Conservation (phyloP, 768 basidiomycete species). For the Trametes coccinea region DNA sequence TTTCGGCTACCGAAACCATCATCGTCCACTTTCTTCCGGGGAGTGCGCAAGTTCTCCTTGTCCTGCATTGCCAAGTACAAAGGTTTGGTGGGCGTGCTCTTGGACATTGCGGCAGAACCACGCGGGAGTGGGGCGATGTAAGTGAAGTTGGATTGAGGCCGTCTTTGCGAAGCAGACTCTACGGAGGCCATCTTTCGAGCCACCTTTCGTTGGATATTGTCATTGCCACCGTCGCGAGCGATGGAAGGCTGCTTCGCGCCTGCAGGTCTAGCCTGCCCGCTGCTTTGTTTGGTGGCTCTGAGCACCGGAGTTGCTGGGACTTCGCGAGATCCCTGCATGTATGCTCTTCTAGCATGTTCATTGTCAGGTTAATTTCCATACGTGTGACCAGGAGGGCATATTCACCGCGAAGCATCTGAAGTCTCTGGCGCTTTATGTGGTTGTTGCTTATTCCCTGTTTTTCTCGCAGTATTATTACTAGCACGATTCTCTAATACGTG, state of each 20-base stretch:
- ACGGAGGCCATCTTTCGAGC: background rate
- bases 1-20: background rate
- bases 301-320: too few species aligned
- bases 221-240: background rate
- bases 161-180: background rate
- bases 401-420: too few species aligned
- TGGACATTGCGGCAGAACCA: background rate
- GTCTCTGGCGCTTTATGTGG: too few species aligned
- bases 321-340: too few species aligned
- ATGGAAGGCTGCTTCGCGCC: background rate
- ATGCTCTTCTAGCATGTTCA: too few species aligned
- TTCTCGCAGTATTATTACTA: too few species aligned
- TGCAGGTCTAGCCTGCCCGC: background rate
- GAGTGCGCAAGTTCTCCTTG: background rate
- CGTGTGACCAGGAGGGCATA: too few species aligned
- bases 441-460: too few species aligned
- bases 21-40: background rate
- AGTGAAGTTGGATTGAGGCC: slow-evolving; percentile 7
- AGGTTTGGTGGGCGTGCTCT: background rate
- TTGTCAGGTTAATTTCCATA: too few species aligned
- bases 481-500: too few species aligned
- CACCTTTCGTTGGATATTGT: background rate
- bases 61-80: background rate
- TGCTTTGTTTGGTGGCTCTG: background rate
- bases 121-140: slow-evolving; percentile 14